These are phyloP conservation scores for Euptelea pleiosperma DNA, from an alignment of 164 flowering plant species.

Conservation along the genomic window DNA sequence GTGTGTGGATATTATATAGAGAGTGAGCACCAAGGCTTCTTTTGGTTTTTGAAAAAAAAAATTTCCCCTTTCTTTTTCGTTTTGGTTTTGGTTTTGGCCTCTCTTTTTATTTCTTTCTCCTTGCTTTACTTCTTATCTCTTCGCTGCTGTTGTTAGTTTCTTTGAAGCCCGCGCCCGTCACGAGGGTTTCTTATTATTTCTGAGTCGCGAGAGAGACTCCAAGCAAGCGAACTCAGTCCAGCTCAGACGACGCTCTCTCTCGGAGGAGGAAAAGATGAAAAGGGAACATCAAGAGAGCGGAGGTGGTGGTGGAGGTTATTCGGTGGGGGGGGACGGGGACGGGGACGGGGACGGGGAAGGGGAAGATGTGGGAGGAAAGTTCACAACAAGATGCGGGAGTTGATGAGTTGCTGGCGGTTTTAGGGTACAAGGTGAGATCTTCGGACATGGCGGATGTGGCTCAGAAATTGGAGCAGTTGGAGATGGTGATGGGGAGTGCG, in stretches of 20 bases:
- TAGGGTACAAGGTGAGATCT: slow-evolving; percentile 74
- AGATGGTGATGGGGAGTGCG: slow-evolving; percentile 52
- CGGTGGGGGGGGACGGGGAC: slow-evolving; percentile 24
- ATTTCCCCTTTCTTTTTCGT: not conserved
- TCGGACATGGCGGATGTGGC: slow-evolving; percentile 91
- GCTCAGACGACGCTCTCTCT: slow-evolving; percentile 1
- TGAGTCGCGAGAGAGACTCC: not conserved
- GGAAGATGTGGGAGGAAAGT: slow-evolving; percentile 40
- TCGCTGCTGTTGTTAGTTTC: not conserved
- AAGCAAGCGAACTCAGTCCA: not conserved
- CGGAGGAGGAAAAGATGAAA: slow-evolving; percentile 20
- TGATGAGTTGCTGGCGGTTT: slow-evolving; percentile 71
- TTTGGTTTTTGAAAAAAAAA: too few relatives aligned
- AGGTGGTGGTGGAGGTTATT: not conserved
- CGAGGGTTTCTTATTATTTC: slow-evolving; percentile 12
- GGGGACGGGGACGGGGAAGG: slow-evolving; percentile 30
- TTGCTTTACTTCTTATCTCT: too few relatives aligned
- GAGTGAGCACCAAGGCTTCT: too few relatives aligned
- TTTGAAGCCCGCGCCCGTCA: slow-evolving; percentile 25
- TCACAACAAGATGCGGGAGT: slow-evolving; percentile 39
- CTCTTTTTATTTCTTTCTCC: not conserved
- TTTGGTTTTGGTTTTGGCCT: too few relatives aligned
- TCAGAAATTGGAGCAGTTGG: slow-evolving; percentile 73
- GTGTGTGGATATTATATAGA: too few relatives aligned
- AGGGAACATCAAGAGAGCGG: slow-evolving; percentile 22